phyloP scores from a whole-genome alignment of 441 rosid species.

The Populus hybrid region DNA sequence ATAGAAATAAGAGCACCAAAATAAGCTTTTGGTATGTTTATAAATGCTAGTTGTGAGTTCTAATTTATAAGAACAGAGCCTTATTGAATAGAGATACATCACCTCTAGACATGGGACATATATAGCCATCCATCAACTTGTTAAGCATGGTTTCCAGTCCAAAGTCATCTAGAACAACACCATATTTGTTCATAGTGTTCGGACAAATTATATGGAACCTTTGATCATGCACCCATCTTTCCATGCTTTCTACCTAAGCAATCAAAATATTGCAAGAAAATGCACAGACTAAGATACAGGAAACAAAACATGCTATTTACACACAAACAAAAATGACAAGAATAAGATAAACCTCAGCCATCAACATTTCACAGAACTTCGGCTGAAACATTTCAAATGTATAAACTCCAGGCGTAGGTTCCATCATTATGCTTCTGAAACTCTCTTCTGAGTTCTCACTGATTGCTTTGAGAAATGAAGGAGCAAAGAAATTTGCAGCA shows the following conservation, averaged over 20 bases:
- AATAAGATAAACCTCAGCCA: conserved; percentile 52
- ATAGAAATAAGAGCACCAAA: conserved; percentile 17
- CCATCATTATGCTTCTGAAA: background rate
- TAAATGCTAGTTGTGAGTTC: conserved; percentile 13
- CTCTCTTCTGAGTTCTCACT: conserved; percentile 56
- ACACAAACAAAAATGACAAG: conserved; percentile 23
- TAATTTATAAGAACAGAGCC: background rate
- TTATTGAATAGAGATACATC: conserved; percentile 3
- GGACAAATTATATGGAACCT: conserved; percentile 82
- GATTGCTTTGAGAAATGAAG: conserved; percentile 61
- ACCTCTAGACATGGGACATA: conserved; percentile 76
- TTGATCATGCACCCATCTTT: conserved; percentile 73
- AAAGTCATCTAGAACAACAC: conserved; percentile 92
- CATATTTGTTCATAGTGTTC: conserved; percentile 88
- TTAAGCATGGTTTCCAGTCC: conserved; percentile 81
- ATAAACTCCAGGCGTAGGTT: conserved; percentile 33
- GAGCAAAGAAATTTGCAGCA: conserved; percentile 51
- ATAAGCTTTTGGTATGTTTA: background rate
- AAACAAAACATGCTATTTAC: conserved; percentile 17
- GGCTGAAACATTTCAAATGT: conserved; percentile 78
- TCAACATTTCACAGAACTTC: conserved; percentile 62
- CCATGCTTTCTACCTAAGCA: conserved; percentile 72
- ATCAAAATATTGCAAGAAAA: conserved; percentile 30
- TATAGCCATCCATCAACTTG: conserved; percentile 58
- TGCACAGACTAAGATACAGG: conserved; percentile 31